Conservation (phyloP, 352 stramenopile species). For the Elongisporangium undulatum region DNA sequence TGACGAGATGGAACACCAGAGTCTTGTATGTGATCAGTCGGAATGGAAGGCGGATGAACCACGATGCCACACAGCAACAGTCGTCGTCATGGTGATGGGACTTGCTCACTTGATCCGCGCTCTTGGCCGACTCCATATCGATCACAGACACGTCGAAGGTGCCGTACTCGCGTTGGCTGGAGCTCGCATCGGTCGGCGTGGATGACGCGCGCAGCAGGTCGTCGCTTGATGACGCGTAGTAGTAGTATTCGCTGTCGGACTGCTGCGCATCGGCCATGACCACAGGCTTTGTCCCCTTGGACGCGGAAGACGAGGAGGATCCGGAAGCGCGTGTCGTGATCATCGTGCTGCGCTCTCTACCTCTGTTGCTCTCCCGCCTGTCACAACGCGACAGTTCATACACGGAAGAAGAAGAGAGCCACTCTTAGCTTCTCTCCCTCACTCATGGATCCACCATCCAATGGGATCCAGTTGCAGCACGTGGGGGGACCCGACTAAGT, state of each 20-base stretch:
- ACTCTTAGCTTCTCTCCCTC: not conserved
- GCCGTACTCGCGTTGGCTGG: constrained; percentile 49
- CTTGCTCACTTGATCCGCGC: constrained; percentile 12
- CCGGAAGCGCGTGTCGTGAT: not conserved
- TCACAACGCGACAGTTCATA: not conserved
- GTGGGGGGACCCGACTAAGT: not conserved
- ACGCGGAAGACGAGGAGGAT: not conserved
- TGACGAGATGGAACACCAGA: constrained; percentile 49
- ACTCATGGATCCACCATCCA: not conserved
- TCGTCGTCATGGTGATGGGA: constrained; percentile 5
- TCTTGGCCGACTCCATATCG: constrained; percentile 41
- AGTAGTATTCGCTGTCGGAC: not conserved
- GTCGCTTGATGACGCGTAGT: not conserved
- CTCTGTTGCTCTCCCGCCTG: not conserved
- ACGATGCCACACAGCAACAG: constrained; percentile 24
- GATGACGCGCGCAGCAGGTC: not conserved
- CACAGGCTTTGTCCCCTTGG: not conserved
- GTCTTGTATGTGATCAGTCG: constrained; percentile 55
- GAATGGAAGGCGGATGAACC: constrained; percentile 43
- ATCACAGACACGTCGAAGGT: constrained; percentile 71
- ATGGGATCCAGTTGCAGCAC: not conserved
- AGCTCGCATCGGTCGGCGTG: constrained; percentile 8
- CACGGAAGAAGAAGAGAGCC: not conserved
- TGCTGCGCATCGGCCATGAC: not conserved
- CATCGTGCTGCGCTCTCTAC: not conserved